Evolutionary conservation across 805 yeast species (phyloP).

Genomic region (Komagataella ulmi): DNA sequence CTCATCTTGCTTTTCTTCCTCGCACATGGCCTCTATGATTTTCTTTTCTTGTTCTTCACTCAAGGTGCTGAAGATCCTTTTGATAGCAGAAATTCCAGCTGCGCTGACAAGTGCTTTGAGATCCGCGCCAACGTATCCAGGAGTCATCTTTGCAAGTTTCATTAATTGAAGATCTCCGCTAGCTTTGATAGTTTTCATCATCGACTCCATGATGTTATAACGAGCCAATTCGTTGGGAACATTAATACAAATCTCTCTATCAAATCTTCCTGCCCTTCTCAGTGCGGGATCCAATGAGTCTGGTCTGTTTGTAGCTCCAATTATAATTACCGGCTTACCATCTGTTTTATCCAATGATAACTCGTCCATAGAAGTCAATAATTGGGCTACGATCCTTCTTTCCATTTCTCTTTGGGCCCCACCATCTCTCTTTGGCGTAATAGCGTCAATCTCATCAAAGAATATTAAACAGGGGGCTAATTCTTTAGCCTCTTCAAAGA

Average conservation of each 20-base stretch:
- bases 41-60: conserved; percentile 24
- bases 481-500: conserved; percentile 83
- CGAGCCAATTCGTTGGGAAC: conserved; percentile 90
- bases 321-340: conserved; percentile 85
- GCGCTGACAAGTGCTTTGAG: conserved; percentile 87
- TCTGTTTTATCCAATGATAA: conserved; percentile 75
- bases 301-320: conserved; percentile 96
- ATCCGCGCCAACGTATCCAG: conserved; percentile 98
- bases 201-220: conserved; percentile 57
- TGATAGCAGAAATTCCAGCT: conserved; percentile 89
- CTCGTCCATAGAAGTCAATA: conserved; percentile 91
- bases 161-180: conserved; percentile 59
- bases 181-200: conserved; percentile 55
- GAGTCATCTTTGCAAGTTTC: conserved; percentile 79
- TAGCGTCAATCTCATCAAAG: conserved; percentile 95
- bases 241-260: conserved; percentile 82
- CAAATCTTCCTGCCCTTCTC: conserved; percentile 94
- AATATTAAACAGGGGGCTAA: conserved; percentile 89
- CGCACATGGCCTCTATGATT: conserved; percentile 2
- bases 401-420: conserved; percentile 99
- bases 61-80: conserved; percentile 66
- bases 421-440: conserved; percentile 95
- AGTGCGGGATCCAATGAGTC: conserved; percentile 90
- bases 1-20: conserved; percentile 4
- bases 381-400: conserved; percentile 88